A percentile compares a stretch with the other conserved stretches of the same genome.
These are phyloP conservation scores for Cetradonia linearis DNA, from an alignment of 495 filamentous ascomycete genomes.

Conservation along the genomic window DNA sequence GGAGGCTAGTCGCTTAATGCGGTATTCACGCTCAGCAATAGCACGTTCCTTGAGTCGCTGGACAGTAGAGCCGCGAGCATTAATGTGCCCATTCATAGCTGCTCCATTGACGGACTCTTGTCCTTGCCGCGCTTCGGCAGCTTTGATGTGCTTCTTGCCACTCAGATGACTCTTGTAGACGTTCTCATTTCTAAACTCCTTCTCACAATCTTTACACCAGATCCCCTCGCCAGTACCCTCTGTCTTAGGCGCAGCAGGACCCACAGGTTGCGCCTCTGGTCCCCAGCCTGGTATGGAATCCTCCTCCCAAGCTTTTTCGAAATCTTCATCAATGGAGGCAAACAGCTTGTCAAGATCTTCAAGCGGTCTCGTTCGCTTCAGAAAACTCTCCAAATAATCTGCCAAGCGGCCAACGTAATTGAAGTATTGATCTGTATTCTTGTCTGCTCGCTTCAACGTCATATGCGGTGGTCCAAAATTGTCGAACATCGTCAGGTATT, in stretches of 20 bases:
- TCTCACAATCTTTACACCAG: conserved; percentile 85
- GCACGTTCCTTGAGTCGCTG: conserved; percentile 74
- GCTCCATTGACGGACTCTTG: conserved; percentile 27
- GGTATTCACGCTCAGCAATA: conserved; percentile 80
- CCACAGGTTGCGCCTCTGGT: conserved; percentile 39
- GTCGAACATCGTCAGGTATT: conserved; percentile 87
- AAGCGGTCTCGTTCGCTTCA: conserved; percentile 68
- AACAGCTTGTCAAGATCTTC: conserved; percentile 76
- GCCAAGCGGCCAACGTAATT: conserved; percentile 71
- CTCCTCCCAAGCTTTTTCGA: conserved; percentile 70
- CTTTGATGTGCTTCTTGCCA: conserved; percentile 85
- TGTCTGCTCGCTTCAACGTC: conserved; percentile 64
- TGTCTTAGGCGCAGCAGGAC: conserved; percentile 37
- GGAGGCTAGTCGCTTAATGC: conserved; percentile 62
- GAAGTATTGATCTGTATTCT: conserved; percentile 86
- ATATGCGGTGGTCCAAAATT: conserved; percentile 63
- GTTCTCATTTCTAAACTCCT: conserved; percentile 90
- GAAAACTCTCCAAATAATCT: conserved; percentile 74
- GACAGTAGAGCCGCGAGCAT: conserved; percentile 31
- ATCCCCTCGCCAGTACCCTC: conserved; percentile 59
- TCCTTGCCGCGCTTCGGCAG: conserved; percentile 51
- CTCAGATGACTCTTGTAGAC: conserved; percentile 82
- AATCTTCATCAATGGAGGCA: conserved; percentile 62
- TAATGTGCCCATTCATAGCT: conserved; percentile 22
- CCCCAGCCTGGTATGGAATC: conserved; percentile 76